A percentile compares a stretch with the other conserved stretches of the same genome.
These are phyloP conservation scores for Trebouxia gelatinosa DNA, from an alignment of 163 green algal species.

Conservation along the genomic window DNA sequence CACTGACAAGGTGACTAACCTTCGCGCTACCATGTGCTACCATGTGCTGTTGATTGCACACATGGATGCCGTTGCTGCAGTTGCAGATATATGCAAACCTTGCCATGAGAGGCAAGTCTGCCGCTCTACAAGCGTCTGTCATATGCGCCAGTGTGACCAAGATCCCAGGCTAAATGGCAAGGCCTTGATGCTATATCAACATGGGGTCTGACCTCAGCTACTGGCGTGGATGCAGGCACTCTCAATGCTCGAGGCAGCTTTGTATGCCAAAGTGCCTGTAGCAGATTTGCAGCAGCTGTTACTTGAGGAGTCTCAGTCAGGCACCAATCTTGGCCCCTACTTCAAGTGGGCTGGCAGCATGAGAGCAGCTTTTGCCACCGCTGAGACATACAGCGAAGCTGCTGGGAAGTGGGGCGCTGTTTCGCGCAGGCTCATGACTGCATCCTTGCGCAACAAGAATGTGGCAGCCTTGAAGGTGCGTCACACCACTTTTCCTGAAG, in stretches of 20 bases:
- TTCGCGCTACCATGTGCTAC: too few relatives aligned
- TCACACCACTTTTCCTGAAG: neutral
- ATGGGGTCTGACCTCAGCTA: too few relatives aligned
- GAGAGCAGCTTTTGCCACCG: constrained; percentile 5
- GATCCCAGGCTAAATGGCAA: too few relatives aligned
- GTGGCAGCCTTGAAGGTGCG: neutral
- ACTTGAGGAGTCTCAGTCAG: neutral
- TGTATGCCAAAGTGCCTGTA: constrained; percentile 8
- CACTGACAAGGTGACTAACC: constrained; percentile 12
- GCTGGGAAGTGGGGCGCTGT: neutral
- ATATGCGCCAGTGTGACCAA: too few relatives aligned
- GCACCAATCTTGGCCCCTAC: constrained; percentile 8
- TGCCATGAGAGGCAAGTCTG: too few relatives aligned
- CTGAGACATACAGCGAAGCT: constrained; percentile 10
- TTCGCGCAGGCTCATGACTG: neutral
- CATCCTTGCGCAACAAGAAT: constrained; percentile 23
- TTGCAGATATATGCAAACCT: too few relatives aligned
- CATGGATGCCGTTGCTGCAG: too few relatives aligned
- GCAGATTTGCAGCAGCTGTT: constrained; percentile 18
- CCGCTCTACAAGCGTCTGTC: too few relatives aligned
- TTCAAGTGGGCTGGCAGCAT: constrained; percentile 21
- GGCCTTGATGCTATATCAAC: too few relatives aligned
- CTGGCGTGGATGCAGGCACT: constrained; percentile 23
- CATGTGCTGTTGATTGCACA: too few relatives aligned
- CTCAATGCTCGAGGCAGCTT: neutral